Evolutionary conservation across 2,329 filamentous ascomycete species (phyloP).

Genomic region (Atkinsonella hypoxylon): DNA sequence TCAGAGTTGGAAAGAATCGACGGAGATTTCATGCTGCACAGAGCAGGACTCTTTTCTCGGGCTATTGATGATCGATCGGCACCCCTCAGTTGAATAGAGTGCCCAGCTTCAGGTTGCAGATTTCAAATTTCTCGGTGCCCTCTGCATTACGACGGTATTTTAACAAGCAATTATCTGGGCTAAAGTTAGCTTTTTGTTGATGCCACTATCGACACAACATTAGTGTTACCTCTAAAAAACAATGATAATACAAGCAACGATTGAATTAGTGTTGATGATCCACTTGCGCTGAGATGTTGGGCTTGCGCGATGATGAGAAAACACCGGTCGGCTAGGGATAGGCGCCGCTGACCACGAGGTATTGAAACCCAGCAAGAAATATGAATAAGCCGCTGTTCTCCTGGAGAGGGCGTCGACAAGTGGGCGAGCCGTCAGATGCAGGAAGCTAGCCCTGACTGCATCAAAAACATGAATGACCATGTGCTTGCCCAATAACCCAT

Average conservation of each 20-base stretch:
- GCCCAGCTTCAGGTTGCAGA: neutral
- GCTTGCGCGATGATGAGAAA: neutral
- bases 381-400: neutral
- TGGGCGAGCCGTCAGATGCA: neutral
- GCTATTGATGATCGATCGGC: neutral
- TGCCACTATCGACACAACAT: neutral
- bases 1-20: neutral
- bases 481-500: neutral
- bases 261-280: neutral
- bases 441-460: neutral
- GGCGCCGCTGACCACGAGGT: slow-evolving; percentile 1
- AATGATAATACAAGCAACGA: neutral
- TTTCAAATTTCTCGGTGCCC: neutral
- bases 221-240: neutral
- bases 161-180: neutral
- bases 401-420: neutral
- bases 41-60: too few species aligned
- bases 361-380: neutral
- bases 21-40: neutral
- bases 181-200: neutral
- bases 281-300: neutral
- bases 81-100: neutral
- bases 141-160: neutral
- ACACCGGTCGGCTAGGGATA: neutral
- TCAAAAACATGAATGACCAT: neutral